Percentiles rank a stretch among this genome's conserved stretches.
Conservation (phyloP, 2,329 filamentous ascomycete genomes). For the Trichoderma semiorbis region DNA sequence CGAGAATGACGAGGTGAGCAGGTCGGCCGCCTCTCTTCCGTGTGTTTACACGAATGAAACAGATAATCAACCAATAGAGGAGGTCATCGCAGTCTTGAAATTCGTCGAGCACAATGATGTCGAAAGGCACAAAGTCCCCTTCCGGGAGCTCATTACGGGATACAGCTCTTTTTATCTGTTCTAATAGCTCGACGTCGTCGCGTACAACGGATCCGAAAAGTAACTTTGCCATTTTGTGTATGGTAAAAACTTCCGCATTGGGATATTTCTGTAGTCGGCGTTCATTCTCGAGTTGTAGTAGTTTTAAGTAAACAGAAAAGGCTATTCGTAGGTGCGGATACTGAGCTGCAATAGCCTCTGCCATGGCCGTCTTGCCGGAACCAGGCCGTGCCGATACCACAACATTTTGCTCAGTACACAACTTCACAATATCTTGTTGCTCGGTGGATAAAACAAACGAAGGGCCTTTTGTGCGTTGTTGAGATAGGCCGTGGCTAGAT, state of each 20-base stretch:
- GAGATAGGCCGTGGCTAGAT: neutral
- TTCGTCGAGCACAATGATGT: constrained; percentile 33
- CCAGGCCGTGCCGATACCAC: constrained; percentile 33
- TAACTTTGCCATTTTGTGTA: neutral
- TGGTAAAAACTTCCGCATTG: neutral
- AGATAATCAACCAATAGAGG: constrained; percentile 27
- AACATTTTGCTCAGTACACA: constrained; percentile 27
- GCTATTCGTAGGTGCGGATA: constrained; percentile 22
- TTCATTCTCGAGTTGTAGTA: constrained; percentile 6
- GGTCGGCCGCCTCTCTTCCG: constrained; percentile 15
- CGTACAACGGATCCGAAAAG: neutral
- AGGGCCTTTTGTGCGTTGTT: neutral
- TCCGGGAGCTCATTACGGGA: constrained; percentile 16
- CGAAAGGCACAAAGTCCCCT: constrained; percentile 26
- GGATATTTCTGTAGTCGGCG: neutral
- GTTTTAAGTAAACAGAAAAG: constrained; percentile 29
- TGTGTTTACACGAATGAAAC: constrained; percentile 27
- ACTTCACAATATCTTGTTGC: constrained; percentile 25
- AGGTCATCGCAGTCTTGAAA: constrained; percentile 31
- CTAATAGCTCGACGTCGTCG: neutral
- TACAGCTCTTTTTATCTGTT: neutral
- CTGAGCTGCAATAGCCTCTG: constrained; percentile 29
- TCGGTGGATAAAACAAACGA: constrained; percentile 25
- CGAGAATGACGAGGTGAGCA: constrained; percentile 28
- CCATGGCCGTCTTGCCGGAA: constrained; percentile 32